Base-by-base conservation (phyloP, 768 basidiomycete genomes). In the Sarcodon sp. region DNA sequence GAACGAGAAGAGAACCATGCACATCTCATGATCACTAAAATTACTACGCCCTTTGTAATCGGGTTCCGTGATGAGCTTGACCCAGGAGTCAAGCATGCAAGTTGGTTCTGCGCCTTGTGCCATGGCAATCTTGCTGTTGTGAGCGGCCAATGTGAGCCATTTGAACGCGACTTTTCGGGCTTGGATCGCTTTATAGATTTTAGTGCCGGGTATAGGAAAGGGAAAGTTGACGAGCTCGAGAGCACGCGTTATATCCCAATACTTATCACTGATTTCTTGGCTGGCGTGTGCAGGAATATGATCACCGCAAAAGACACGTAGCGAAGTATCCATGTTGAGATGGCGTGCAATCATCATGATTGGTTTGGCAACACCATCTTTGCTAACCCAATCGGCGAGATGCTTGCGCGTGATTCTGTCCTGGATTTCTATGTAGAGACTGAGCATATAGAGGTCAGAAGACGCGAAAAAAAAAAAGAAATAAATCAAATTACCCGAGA, bases 151-250 rank as follows among this genome's bases (percentile, higher is more conserved):
- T 58, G 77, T 75, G 41, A 97, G 71, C 79, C 83, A 86, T 53
- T 75, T 69, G 68, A 91, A 75, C 13, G 90, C 88, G 41, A 73
- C 69, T 61, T 94, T 96, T 61, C 93, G 81, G 1, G 90, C 85
- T 64, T 92, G 82, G 54, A 91, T 83, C 3, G 94, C 96, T 55
- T 80, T 86, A 67, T 86, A 98, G 47, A 98, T 80, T 62, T 98
- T 98, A 35, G 96, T 98, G 31, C 96, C 96, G 15, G 96, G 96
- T 35, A 96, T 58, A 12, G 94, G 82, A 51, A 98, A 67, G 12
- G 96, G 96, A 71, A 99, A 98, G 71, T 99, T 99, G 71, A 99
- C 96, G 47, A 99, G 84, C 62, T 99, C 90, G 37, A 99, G 83
- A 3, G 96, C 89, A 55, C 79, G 70, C 6, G 96, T 98, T 66